Evolutionary conservation across 2,329 filamentous ascomycete genomes (phyloP), one percentile per base, ranked within the genome.

Genomic region (Hypoxylon sp.): DNA sequence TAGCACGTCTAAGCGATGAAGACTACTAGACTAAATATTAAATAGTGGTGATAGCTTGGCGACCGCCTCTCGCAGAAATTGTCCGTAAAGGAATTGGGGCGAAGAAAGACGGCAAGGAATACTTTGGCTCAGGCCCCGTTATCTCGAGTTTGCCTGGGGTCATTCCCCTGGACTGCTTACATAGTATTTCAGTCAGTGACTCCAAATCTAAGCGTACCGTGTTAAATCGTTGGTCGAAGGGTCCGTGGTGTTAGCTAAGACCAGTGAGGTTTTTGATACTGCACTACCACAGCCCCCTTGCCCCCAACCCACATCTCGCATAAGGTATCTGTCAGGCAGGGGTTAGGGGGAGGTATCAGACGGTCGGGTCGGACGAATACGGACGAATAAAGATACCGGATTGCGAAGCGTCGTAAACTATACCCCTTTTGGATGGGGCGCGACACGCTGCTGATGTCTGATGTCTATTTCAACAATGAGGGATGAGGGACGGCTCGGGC

Each of bases 381-480:
- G 10, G 13, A 32, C 8, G 13, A 54, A 43, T 50, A 41, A 30
- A 32, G 26, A 32, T 26, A 26, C 19, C 13, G 17, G 47, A 17
- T 37, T 4, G 15, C 24, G 51, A 17, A 32, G 11, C 3, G 24
- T 56, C 48, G 59, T 61, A 61, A 52, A 61, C 59, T 19, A 30
- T 61, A 52, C 59, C 41, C 26, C 19, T 61, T 61, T 20, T 13
- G 59, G 52, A 32, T 50, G 26, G 39, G 20, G 6, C 15, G 26
- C 20, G 11, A 24, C 19, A 24, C 37, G 6, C 17, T 17, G 22
- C 11, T n/a, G 24, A 26, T 4, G 24, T 4, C 7, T 39, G 19
- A 58, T 47, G 60, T 63, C 46, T 52, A 44, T 55, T 55, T 44
- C n/a, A 55, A 60, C 49, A 50, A 13, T 13, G 46, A 17, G 24